phyloP scores from a whole-genome alignment of 1,284 basidiomycete species.

The Rhodotorula sp. region DNA sequence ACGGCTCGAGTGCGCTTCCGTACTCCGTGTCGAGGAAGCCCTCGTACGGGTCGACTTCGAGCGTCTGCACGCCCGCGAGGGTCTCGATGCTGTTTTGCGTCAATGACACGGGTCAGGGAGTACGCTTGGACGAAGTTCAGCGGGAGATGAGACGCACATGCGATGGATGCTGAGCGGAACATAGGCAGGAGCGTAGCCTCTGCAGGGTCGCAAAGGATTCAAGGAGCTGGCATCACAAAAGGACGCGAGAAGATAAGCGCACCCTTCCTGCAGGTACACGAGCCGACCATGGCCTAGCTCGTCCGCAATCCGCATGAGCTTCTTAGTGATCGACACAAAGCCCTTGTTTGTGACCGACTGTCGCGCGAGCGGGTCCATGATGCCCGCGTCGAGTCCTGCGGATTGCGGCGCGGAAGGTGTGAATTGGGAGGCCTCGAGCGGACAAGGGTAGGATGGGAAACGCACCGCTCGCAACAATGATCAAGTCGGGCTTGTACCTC shows the following conservation, averaged over 20 bases:
- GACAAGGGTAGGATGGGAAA: neutral
- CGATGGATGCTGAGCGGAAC: neutral
- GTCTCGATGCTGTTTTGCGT: neutral
- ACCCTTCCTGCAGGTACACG: neutral
- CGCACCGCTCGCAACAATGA: neutral
- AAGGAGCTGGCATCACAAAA: too few species aligned
- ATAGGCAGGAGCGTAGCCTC: neutral
- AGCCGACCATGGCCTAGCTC: neutral
- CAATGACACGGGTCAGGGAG: neutral
- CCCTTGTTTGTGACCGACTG: neutral
- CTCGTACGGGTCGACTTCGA: neutral
- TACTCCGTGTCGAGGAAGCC: neutral
- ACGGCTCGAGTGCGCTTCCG: neutral
- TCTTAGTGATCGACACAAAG: neutral
- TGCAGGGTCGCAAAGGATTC: neutral
- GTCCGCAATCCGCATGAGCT: neutral
- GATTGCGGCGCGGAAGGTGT: neutral
- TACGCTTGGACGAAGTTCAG: rapidly evolving
- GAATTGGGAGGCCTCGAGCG: neutral
- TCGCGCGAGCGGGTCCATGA: constrained; percentile 1
- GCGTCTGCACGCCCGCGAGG: neutral
- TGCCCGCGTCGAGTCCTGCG: neutral
- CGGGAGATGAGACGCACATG: neutral
- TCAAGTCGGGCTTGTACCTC: neutral
- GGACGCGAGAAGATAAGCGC: neutral